A percentile compares a stretch with the other conserved stretches of the same genome.
These are phyloP conservation scores for Pezicula radicicola DNA, from an alignment of 2,329 filamentous ascomycete genomes.

Conservation along the genomic window DNA sequence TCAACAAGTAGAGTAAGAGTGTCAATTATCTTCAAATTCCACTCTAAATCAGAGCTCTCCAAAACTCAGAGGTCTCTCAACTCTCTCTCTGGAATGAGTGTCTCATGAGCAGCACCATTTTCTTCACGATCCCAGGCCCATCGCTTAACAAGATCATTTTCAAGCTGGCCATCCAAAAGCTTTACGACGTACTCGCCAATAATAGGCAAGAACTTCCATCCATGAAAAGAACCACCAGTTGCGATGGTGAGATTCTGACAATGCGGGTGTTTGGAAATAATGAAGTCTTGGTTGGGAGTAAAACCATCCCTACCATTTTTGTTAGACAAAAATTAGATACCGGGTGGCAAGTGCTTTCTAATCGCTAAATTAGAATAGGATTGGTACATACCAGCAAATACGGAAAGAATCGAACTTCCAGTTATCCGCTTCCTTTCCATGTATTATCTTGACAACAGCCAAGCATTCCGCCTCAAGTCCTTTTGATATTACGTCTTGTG, in stretches of 20 bases:
- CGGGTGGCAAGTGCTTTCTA: too few species aligned
- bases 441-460: conserved; percentile 37
- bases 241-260: conserved; percentile 55
- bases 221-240: conserved; percentile 61
- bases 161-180: conserved; percentile 39
- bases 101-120: conserved; percentile 9
- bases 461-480: conserved; percentile 40
- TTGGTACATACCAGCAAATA: conserved; percentile 41
- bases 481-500: conserved; percentile 35
- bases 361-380: background rate
- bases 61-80: conserved; percentile 3
- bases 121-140: conserved; percentile 42
- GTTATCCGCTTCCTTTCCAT: conserved; percentile 36
- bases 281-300: conserved; percentile 59
- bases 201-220: conserved; percentile 62
- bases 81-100: conserved; percentile 8
- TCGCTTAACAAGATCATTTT: conserved; percentile 34
- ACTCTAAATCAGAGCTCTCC: too few species aligned
- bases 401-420: conserved; percentile 39
- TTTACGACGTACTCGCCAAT: conserved; percentile 57
- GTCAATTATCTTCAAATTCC: too few species aligned
- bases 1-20: too few species aligned
- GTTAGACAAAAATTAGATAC: background rate
- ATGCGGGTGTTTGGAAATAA: conserved; percentile 54
- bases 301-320: conserved; percentile 55